A percentile compares a stretch with the other conserved stretches of the same genome.
phyloP scores from a whole-genome alignment of 2,329 filamentous ascomycete genomes.

The Thielaviopsis ethacetica region DNA sequence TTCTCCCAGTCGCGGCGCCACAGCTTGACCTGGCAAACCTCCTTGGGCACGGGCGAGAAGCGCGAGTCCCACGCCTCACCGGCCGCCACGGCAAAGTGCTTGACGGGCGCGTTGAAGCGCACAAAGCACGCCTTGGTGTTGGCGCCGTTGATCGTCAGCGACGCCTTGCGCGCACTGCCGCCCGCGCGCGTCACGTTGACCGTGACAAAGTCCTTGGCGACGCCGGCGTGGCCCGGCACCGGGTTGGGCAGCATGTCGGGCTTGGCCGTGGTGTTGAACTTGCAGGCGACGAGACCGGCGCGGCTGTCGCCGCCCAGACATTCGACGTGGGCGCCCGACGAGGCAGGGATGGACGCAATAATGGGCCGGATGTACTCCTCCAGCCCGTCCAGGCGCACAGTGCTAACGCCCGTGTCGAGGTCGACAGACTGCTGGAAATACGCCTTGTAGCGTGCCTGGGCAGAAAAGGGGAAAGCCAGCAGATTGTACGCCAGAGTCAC shows the following conservation, averaged over 20 bases:
- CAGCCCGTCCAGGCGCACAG: slow-evolving; percentile 52
- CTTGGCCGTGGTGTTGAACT: slow-evolving; percentile 39
- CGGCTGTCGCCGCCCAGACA: slow-evolving; percentile 31
- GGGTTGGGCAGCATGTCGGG: slow-evolving; percentile 19
- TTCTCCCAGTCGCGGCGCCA: slow-evolving; percentile 71
- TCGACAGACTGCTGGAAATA: slow-evolving; percentile 75
- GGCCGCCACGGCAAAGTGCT: slow-evolving; percentile 45
- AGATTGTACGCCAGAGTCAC: slow-evolving; percentile 77
- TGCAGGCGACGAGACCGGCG: slow-evolving; percentile 46
- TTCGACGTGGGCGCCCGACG: slow-evolving; percentile 40
- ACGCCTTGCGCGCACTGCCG: slow-evolving; percentile 29
- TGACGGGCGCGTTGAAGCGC: slow-evolving; percentile 51
- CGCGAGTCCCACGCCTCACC: slow-evolving; percentile 42
- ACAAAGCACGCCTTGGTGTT: slow-evolving; percentile 71
- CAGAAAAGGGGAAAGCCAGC: slow-evolving; percentile 73
- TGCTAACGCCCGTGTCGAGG: slow-evolving; percentile 54
- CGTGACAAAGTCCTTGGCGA: slow-evolving; percentile 33
- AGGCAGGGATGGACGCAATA: slow-evolving; percentile 53
- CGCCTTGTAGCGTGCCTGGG: slow-evolving; percentile 63
- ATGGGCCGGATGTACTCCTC: slow-evolving; percentile 50
- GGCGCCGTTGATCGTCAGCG: slow-evolving; percentile 48
- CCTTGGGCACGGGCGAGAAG: slow-evolving; percentile 46
- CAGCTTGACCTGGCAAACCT: slow-evolving; percentile 53
- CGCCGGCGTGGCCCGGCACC: slow-evolving; percentile 20
- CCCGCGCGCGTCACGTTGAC: slow-evolving; percentile 37